Percentiles rank a stretch among this genome's conserved stretches.
Evolutionary conservation across 768 basidiomycete genomes (phyloP).

Genomic region (Dentipellis sp.): DNA sequence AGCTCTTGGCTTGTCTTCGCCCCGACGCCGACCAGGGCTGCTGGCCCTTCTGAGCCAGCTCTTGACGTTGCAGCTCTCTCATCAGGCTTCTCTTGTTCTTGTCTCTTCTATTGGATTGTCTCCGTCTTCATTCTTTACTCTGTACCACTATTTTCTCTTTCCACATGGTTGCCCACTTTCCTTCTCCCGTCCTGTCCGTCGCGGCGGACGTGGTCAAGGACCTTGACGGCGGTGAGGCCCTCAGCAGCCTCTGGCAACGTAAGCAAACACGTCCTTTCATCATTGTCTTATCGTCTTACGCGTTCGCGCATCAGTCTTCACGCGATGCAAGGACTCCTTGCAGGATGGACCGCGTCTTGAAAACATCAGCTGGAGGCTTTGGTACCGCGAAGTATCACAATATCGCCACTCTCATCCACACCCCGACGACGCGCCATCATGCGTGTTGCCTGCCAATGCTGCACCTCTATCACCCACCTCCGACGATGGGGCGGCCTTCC

Average conservation of each 20-base stretch:
- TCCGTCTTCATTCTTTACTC: background rate
- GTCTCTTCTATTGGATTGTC: background rate
- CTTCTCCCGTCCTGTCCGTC: constrained; percentile 60
- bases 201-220: constrained; percentile 57
- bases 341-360: constrained; percentile 77
- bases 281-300: background rate
- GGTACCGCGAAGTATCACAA: constrained; percentile 56
- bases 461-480: constrained; percentile 13
- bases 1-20: background rate
- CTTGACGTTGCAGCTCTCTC: background rate
- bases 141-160: background rate
- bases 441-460: background rate
- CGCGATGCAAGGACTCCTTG: constrained; percentile 72
- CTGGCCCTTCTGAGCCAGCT: background rate
- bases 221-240: constrained; percentile 59
- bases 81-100: background rate
- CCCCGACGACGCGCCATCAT: constrained; percentile 20
- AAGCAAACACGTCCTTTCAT: constrained; percentile 18
- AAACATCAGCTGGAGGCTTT: constrained; percentile 83
- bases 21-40: background rate
- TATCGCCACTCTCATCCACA: constrained; percentile 22
- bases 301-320: constrained; percentile 48
- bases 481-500: constrained; percentile 1
- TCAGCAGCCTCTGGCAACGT: constrained; percentile 65
- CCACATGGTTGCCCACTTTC: constrained; percentile 41